phyloP scores from a whole-genome alignment of 78 protist species.

The slime mould (Dictyostelium discoideum) region DNA sequence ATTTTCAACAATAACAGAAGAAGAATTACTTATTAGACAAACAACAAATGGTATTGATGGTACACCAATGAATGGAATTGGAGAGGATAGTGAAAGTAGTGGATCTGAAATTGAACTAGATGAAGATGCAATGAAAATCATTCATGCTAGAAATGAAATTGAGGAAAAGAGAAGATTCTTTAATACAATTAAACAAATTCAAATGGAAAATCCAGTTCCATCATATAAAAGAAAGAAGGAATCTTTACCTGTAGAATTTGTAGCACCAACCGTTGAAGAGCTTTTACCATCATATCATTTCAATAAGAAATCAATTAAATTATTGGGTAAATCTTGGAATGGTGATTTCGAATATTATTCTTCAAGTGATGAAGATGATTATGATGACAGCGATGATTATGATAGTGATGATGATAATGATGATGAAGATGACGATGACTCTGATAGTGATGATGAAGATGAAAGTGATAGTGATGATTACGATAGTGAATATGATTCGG shows the following conservation, averaged over 20 bases:
- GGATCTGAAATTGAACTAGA: conserved; percentile 20
- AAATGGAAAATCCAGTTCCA: conserved; percentile 13
- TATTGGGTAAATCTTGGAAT: conserved; percentile 61
- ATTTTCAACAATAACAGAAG: conserved; percentile 1
- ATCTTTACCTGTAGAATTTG: background rate
- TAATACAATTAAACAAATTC: background rate
- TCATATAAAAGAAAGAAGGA: conserved; percentile 36
- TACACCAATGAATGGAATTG: background rate
- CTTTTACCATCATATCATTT: conserved; percentile 57
- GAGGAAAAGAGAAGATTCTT: conserved; percentile 40
- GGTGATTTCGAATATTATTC: conserved; percentile 18
- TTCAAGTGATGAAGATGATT: conserved; percentile 1
- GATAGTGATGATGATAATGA: conserved; percentile 3
- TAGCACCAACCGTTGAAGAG: background rate
- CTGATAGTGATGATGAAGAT: background rate
- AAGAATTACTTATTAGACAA: background rate
- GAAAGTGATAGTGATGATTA: background rate
- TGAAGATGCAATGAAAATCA: conserved; percentile 20
- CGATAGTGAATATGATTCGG: background rate
- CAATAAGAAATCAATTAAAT: conserved; percentile 5
- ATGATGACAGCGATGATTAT: background rate
- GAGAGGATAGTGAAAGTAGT: background rate
- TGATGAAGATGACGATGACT: background rate
- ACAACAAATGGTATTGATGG: background rate
- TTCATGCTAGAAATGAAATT: conserved; percentile 41